Conservation (phyloP, 805 yeast species). For the Nakazawaea populi region DNA sequence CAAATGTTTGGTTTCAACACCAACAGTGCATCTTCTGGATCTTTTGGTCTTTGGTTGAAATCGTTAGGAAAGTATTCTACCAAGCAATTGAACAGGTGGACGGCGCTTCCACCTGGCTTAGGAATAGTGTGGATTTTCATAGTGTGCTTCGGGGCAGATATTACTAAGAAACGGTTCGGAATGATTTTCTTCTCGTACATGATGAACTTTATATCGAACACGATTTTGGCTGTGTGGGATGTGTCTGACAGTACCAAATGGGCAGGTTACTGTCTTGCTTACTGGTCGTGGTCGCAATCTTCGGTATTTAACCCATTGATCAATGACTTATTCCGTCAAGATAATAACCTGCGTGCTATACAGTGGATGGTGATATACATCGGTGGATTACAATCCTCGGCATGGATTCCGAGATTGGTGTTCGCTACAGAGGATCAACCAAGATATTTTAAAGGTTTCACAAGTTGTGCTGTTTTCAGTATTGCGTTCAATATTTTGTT, state of each 20-base stretch:
- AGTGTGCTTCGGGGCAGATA: constrained; percentile 46
- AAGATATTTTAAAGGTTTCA: constrained; percentile 45
- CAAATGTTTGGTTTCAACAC: constrained; percentile 62
- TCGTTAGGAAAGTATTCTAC: constrained; percentile 37
- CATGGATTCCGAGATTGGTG: constrained; percentile 26
- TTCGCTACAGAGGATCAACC: constrained; percentile 55
- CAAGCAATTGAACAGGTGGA: constrained; percentile 40
- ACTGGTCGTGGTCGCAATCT: constrained; percentile 60
- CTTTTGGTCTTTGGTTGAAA: constrained; percentile 59
- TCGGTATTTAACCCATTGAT: constrained; percentile 56
- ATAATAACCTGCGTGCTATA: constrained; percentile 49
- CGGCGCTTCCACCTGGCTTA: constrained; percentile 53
- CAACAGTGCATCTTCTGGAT: constrained; percentile 51
- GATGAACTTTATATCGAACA: constrained; percentile 50
- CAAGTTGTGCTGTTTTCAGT: constrained; percentile 37
- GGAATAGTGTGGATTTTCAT: constrained; percentile 45
- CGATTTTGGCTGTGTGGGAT: constrained; percentile 53
- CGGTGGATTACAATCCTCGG: constrained; percentile 34
- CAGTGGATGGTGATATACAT: constrained; percentile 52
- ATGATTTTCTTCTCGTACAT: constrained; percentile 49
- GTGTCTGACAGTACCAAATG: constrained; percentile 52
- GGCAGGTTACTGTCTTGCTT: constrained; percentile 57
- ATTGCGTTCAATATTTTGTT: constrained; percentile 20
- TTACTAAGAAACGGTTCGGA: constrained; percentile 46
- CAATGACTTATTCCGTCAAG: constrained; percentile 51